Evolutionary conservation across 495 filamentous ascomycete genomes (phyloP).

Genomic region (Achaetomiella virescens): DNA sequence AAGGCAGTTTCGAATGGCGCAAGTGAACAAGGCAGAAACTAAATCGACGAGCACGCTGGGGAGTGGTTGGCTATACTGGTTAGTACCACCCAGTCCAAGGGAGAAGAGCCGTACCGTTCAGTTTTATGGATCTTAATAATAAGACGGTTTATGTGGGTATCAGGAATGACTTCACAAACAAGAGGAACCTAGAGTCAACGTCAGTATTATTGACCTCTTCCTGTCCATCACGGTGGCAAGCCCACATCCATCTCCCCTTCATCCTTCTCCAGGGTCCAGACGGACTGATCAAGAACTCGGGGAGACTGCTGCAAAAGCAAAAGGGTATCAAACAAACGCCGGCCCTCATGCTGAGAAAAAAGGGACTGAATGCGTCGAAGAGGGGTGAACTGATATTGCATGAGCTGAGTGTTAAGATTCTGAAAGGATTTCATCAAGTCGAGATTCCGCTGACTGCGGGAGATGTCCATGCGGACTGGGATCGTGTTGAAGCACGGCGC

Average conservation of each 20-base stretch:
- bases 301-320: constrained; percentile 61
- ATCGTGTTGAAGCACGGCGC: constrained; percentile 88
- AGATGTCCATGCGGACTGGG: constrained; percentile 59
- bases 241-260: constrained; percentile 68
- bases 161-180: constrained; percentile 61
- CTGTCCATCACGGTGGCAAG: background rate
- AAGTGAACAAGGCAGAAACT: constrained; percentile 45
- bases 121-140: constrained; percentile 21
- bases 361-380: constrained; percentile 55
- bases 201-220: constrained; percentile 7
- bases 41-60: constrained; percentile 31
- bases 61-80: constrained; percentile 36
- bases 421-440: constrained; percentile 52
- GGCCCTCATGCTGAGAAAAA: constrained; percentile 20
- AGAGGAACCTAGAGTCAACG: constrained; percentile 44
- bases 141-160: constrained; percentile 14
- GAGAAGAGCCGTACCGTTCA: constrained; percentile 12
- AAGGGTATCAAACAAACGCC: constrained; percentile 66
- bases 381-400: constrained; percentile 62
- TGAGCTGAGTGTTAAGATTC: constrained; percentile 46
- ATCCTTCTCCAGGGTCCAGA: constrained; percentile 65
- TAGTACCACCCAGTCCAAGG: background rate
- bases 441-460: constrained; percentile 35
- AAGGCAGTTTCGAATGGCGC: constrained; percentile 33
- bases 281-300: constrained; percentile 42